phyloP scores from a whole-genome alignment of 345 rosid species.

The Acer yangbiense region DNA sequence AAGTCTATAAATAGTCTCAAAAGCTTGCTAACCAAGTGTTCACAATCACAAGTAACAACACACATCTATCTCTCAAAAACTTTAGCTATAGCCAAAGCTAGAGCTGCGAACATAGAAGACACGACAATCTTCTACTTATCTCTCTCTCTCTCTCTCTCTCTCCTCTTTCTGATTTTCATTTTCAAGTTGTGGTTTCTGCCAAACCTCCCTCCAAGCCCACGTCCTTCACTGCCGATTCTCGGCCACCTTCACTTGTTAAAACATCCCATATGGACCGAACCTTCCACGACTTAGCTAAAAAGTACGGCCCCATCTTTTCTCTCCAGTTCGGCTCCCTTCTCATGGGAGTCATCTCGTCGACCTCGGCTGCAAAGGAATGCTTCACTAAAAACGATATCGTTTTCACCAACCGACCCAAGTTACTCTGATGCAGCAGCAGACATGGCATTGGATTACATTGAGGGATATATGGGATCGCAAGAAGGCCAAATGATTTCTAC shows the following conservation, averaged over 20 bases:
- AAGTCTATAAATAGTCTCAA: too few relatives aligned
- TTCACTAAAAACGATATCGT: too few relatives aligned
- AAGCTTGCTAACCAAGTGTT: too few relatives aligned
- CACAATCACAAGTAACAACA: too few relatives aligned
- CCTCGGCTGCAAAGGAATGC: constrained; percentile 33
- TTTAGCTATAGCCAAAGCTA: too few relatives aligned
- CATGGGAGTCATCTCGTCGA: constrained; percentile 16
- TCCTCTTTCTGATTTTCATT: constrained; percentile 13
- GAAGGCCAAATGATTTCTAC: too few relatives aligned
- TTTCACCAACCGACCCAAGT: too few relatives aligned
- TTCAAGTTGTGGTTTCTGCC: constrained; percentile 2
- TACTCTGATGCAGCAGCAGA: too few relatives aligned
- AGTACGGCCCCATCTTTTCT: constrained; percentile 39
- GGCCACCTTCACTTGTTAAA: constrained; percentile 44
- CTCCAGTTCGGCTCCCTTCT: constrained; percentile 33
- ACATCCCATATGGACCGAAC: constrained; percentile 1
- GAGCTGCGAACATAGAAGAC: background rate
- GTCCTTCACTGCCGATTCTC: constrained; percentile 26
- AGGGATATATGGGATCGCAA: too few relatives aligned
- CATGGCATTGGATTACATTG: too few relatives aligned
- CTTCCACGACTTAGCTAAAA: constrained; percentile 28
- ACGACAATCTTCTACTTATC: background rate
- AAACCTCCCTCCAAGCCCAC: constrained; percentile 20
- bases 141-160: background rate
- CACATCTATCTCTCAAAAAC: too few relatives aligned